phyloP scores from a whole-genome alignment of 495 filamentous ascomycete species.

The Neurospora sp. region DNA sequence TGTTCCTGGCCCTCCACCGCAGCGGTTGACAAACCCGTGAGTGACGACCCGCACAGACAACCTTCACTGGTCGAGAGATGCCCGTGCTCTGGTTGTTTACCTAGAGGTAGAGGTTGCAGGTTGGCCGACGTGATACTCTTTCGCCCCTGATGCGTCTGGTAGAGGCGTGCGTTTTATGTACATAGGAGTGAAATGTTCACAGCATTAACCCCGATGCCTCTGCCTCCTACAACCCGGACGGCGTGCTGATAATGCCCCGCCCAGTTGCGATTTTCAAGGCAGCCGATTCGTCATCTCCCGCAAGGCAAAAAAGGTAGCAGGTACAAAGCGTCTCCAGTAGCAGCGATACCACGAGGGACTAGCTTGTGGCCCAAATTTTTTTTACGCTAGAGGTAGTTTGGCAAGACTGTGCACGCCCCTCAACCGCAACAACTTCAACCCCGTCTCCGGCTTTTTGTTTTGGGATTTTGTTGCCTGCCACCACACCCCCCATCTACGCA shows the following conservation, averaged over 20 bases:
- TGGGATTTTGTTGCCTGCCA: background rate
- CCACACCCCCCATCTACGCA: slow-evolving; percentile 11
- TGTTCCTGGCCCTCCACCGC: background rate
- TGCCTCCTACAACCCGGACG: background rate
- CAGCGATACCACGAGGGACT: slow-evolving; percentile 1
- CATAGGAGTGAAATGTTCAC: background rate
- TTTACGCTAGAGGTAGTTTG: slow-evolving; percentile 10
- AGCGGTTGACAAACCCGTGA: background rate
- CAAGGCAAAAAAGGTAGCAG: background rate
- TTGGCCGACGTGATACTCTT: background rate
- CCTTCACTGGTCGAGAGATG: background rate
- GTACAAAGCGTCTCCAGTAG: background rate
- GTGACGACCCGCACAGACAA: background rate
- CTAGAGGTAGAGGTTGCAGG: background rate
- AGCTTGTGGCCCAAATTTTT: slow-evolving; percentile 31
- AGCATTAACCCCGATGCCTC: background rate
- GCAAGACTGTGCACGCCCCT: slow-evolving; percentile 4
- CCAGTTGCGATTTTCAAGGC: background rate
- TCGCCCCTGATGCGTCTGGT: background rate
- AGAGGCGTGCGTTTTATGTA: background rate
- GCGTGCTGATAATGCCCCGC: background rate
- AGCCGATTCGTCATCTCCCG: background rate
- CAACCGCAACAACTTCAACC: slow-evolving; percentile 4
- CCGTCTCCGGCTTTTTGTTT: slow-evolving; percentile 1
- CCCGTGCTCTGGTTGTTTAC: background rate